Base-by-base conservation (phyloP, 306 rosid species). In the Mucuna pruriens region DNA sequence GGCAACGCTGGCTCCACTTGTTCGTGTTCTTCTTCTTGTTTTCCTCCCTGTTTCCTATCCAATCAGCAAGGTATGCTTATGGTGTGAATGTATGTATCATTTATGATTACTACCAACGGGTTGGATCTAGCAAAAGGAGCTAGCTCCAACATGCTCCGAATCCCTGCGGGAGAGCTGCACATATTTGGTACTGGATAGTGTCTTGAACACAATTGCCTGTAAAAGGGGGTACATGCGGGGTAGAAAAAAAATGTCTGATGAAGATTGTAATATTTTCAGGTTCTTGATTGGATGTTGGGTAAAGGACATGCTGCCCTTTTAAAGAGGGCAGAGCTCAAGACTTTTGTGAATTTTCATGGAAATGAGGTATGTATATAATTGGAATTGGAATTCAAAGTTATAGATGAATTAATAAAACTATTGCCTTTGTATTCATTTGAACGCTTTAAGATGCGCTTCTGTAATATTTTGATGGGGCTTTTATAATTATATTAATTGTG, bases 211-310 rank as follows among this genome's bases (percentile, higher is more conserved):
- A n/a, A n/a, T n/a, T n/a, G n/a, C n/a, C n/a, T n/a, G n/a, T n/a
- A n/a, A n/a, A n/a, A n/a, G n/a, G n/a, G n/a, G n/a, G n/a, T n/a
- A n/a, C n/a, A n/a, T n/a, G n/a, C n/a, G n/a, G n/a, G n/a, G n/a
- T n/a, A n/a, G n/a, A n/a, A n/a, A n/a, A 54, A 42, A 16, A 40
- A 51, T 52, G 13, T 51, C 17, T 82, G 54, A 54, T 85, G 48
- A 48, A 19, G 78, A 44, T 61, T 74, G 76, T 67, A 17, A 85
- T 60, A 31, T 51, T 70, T 83, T 25, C 86, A 95, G 99, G 93
- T 93, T 82, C 93, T 95, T 77, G 99, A 95, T 84, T 89, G 94
- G 91, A 91, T 95, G 99, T 82, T 95, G 86, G 99, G 99, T 51
- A 91, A 95, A 86, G 99, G 99, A 76, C 97, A 95, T 42, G 87